Conservation (phyloP, 2,329 filamentous ascomycete species). For the Zymoseptoria ardabiliae region DNA sequence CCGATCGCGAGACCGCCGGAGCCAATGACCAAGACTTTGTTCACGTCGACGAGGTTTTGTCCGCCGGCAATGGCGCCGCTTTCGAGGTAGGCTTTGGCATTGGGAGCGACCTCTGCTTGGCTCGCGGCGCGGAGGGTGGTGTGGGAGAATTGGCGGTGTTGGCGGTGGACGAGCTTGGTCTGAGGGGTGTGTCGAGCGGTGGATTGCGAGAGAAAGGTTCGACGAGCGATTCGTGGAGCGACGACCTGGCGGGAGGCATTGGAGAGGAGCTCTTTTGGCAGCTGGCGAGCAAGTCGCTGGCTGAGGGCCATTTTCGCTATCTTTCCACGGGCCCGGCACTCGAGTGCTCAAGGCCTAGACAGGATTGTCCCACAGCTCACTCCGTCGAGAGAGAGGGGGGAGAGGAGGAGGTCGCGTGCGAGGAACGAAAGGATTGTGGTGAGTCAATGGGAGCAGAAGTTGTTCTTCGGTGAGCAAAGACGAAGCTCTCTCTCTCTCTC, state of each 20-base stretch:
- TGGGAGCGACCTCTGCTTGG: slow-evolving; percentile 61
- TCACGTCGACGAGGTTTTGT: slow-evolving; percentile 74
- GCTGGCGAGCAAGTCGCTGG: slow-evolving; percentile 26
- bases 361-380: not conserved
- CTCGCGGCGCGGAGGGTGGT: slow-evolving; percentile 21
- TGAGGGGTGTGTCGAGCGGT: slow-evolving; percentile 10
- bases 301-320: slow-evolving; percentile 27
- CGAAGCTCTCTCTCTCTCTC: not conserved
- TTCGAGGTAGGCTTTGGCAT: slow-evolving; percentile 78
- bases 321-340: not conserved
- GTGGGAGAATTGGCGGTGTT: slow-evolving; percentile 21
- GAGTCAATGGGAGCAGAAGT: not conserved
- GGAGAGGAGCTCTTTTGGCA: slow-evolving; percentile 23
- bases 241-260: slow-evolving; percentile 18
- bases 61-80: slow-evolving; percentile 77
- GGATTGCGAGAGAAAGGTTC: slow-evolving; percentile 23
- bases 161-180: slow-evolving; percentile 13
- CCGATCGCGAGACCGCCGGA: slow-evolving; percentile 94
- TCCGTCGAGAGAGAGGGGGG: not conserved
- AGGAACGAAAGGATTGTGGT: not conserved
- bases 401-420: not conserved
- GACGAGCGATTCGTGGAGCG: slow-evolving; percentile 18
- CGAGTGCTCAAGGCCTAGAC: not conserved
- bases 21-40: slow-evolving; percentile 95
- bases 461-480: not conserved